phyloP scores from a whole-genome alignment of 2,329 filamentous ascomycete species.

The Biscogniauxia mediterranea region DNA sequence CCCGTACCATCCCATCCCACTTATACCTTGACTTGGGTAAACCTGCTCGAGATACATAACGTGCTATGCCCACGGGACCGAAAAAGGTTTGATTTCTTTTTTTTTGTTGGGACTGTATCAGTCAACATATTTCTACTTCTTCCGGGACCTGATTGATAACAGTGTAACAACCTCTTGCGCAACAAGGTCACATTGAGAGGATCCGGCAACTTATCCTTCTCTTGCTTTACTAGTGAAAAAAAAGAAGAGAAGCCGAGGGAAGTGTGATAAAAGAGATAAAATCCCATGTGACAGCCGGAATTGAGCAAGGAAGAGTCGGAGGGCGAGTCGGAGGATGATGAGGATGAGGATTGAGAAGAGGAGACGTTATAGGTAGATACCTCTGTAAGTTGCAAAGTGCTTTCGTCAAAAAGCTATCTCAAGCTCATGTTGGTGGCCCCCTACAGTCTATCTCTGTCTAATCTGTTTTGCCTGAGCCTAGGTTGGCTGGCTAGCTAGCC shows the following conservation, averaged over 20 bases:
- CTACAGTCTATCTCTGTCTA: not conserved
- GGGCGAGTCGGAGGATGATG: not conserved
- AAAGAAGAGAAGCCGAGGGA: too few species aligned
- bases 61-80: too few species aligned
- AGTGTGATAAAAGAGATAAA: too few species aligned
- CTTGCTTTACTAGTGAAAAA: too few species aligned
- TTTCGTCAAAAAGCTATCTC: not conserved
- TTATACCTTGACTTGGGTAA: too few species aligned
- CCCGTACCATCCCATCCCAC: too few species aligned
- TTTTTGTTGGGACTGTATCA: not conserved
- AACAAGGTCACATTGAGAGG: not conserved
- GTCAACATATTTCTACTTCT: not conserved
- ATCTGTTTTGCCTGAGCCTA: not conserved
- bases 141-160: not conserved
- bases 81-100: too few species aligned
- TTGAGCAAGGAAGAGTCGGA: too few species aligned
- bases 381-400: constrained; percentile 2
- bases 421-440: not conserved
- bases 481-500: too few species aligned
- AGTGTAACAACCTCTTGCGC: constrained; percentile 1
- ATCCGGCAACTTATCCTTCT: too few species aligned
- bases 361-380: not conserved
- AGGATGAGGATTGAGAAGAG: not conserved
- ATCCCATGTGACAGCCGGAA: too few species aligned
- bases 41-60: too few species aligned